These are phyloP conservation scores for Grigorovia jiainica DNA, from an alignment of 805 yeast species.

Conservation along the genomic window DNA sequence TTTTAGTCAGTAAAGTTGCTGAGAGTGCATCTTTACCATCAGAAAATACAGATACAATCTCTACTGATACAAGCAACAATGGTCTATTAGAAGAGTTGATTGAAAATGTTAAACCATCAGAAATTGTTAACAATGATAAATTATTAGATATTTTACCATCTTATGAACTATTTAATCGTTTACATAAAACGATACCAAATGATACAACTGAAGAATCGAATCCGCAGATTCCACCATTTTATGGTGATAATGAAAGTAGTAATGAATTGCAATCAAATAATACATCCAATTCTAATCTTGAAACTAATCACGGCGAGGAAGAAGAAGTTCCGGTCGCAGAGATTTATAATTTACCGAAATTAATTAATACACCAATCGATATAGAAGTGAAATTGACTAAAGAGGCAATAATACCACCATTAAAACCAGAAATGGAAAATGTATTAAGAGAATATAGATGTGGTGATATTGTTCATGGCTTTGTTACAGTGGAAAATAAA, in stretches of 20 bases:
- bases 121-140: slow-evolving; percentile 1
- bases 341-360: slow-evolving; percentile 16
- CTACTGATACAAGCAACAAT: too few species aligned
- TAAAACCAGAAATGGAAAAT: slow-evolving; percentile 22
- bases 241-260: slow-evolving; percentile 3
- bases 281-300: slow-evolving; percentile 1
- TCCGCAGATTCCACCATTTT: slow-evolving; percentile 13
- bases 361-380: slow-evolving; percentile 12
- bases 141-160: slow-evolving; percentile 19
- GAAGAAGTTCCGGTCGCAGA: slow-evolving; percentile 15
- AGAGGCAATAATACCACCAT: slow-evolving; percentile 13
- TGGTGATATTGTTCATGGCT: slow-evolving; percentile 48
- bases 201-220: slow-evolving; percentile 14
- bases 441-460: slow-evolving; percentile 39
- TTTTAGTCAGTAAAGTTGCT: background rate
- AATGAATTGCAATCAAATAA: too few species aligned
- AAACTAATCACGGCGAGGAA: slow-evolving; percentile 8
- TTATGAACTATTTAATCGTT: slow-evolving; percentile 19
- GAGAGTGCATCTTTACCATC: too few species aligned
- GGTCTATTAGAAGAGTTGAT: too few species aligned
- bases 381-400: slow-evolving; percentile 15
- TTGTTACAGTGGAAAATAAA: slow-evolving; percentile 34
- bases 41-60: too few species aligned
- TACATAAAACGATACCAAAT: slow-evolving; percentile 19
- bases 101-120: too few species aligned